Conservation (phyloP, 2,329 filamentous ascomycete genomes). For the Monosporascus sp. region DNA sequence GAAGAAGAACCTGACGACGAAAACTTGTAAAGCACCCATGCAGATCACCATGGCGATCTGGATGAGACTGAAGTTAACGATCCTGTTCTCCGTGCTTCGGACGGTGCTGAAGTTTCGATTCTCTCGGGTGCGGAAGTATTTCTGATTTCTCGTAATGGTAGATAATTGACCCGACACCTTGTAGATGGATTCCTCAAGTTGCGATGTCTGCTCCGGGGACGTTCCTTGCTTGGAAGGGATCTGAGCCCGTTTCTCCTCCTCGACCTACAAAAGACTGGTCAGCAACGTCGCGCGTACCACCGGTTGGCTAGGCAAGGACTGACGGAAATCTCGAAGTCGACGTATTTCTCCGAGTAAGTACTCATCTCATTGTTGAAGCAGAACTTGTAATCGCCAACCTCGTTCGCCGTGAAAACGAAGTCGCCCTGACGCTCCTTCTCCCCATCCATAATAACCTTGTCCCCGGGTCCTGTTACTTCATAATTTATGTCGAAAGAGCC, state of each 20-base stretch:
- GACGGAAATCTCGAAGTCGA: constrained; percentile 96
- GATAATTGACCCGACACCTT: constrained; percentile 91
- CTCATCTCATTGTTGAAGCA: constrained; percentile 99
- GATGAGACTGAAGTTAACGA: constrained; percentile 95
- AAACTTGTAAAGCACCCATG: constrained; percentile 95
- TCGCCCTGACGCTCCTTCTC: constrained; percentile 92
- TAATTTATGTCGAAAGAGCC: constrained; percentile 98
- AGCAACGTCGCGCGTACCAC: constrained; percentile 13
- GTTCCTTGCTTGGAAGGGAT: constrained; percentile 87
- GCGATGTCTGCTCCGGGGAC: constrained; percentile 80
- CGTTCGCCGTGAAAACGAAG: constrained; percentile 93
- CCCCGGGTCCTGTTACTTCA: constrained; percentile 73
- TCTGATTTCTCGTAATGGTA: constrained; percentile 93
- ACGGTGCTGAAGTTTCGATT: constrained; percentile 99
- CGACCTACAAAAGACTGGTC: constrained; percentile 54
- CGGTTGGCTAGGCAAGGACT: constrained; percentile 26
- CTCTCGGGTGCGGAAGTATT: constrained; percentile 98
- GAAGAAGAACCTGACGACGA: constrained; percentile 98
- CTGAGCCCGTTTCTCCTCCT: constrained; percentile 79
- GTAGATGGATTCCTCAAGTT: constrained; percentile 89
- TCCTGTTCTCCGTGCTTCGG: constrained; percentile 87
- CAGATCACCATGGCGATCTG: constrained; percentile 87
- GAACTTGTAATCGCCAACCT: constrained; percentile 86
- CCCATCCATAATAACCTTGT: constrained; percentile 78
- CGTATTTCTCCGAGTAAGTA: constrained; percentile 93